phyloP scores from a whole-genome alignment of 176 grass and related monocot species.

The Thalia dealbata region DNA sequence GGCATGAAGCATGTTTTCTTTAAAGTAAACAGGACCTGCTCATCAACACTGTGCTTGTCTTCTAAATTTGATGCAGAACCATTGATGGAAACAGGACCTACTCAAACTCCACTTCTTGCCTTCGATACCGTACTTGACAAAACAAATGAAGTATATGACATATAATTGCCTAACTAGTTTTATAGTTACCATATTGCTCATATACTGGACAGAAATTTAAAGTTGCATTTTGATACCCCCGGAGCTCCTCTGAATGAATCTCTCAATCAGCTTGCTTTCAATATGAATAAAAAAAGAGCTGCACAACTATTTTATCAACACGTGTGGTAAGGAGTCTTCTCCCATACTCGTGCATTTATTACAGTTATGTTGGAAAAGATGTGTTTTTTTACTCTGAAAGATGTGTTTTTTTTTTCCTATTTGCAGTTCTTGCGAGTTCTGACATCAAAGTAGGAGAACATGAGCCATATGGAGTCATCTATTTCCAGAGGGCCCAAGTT shows the following conservation, averaged over 20 bases:
- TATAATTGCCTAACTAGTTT: neutral
- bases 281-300: conserved; percentile 50
- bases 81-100: conserved; percentile 64
- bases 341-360: neutral
- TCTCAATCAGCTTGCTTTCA: conserved; percentile 44
- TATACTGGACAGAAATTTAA: conserved; percentile 46
- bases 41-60: neutral
- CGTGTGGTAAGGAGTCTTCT: conserved; percentile 42
- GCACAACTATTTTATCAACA: conserved; percentile 82
- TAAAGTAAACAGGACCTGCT: too few species aligned
- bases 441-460: conserved; percentile 58
- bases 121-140: conserved; percentile 26
- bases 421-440: conserved; percentile 51
- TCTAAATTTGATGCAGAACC: conserved; percentile 36
- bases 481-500: conserved; percentile 66
- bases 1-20: too few species aligned
- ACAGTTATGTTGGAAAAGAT: neutral
- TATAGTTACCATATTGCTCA: neutral
- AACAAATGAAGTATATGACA: conserved; percentile 34
- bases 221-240: conserved; percentile 70
- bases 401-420: neutral
- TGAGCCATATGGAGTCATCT: conserved; percentile 50
- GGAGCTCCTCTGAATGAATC: conserved; percentile 53
- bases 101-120: conserved; percentile 41
- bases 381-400: conserved; percentile 4